Conservation (phyloP, 2,329 filamentous ascomycete genomes). For the Talaromyces sp. region DNA sequence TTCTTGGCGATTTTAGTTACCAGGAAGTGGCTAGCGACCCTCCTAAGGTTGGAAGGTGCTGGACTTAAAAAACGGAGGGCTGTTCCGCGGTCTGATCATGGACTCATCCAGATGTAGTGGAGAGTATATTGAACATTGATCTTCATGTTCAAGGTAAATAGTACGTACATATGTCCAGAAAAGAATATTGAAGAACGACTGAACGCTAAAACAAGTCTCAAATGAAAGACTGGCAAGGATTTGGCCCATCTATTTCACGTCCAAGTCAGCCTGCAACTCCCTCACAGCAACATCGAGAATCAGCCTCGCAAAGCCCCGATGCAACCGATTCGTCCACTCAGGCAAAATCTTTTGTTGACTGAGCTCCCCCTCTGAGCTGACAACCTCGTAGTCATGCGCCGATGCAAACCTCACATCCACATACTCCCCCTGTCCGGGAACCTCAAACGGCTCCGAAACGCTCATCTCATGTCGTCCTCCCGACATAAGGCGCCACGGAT, state of each 20-base stretch:
- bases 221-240: too few relatives aligned
- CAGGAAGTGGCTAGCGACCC: too few relatives aligned
- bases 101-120: too few relatives aligned
- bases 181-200: too few relatives aligned
- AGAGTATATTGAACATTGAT: too few relatives aligned
- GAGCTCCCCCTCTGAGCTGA: background rate
- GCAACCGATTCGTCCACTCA: conserved; percentile 7
- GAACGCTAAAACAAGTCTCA: too few relatives aligned
- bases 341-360: conserved; percentile 5
- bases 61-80: too few relatives aligned
- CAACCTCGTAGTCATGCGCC: conserved; percentile 26
- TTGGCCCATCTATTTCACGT: background rate
- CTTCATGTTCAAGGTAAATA: too few relatives aligned
- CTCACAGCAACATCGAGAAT: conserved; percentile 10
- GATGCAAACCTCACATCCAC: conserved; percentile 31
- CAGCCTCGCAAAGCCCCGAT: conserved; percentile 26
- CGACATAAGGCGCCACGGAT: conserved; percentile 29
- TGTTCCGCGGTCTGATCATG: too few relatives aligned
- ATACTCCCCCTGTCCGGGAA: conserved; percentile 11
- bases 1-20: too few relatives aligned
- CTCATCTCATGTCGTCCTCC: conserved; percentile 15
- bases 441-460: conserved; percentile 27
- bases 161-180: too few relatives aligned
- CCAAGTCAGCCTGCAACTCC: conserved; percentile 10
- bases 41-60: too few relatives aligned